phyloP scores from a whole-genome alignment of 2,329 filamentous ascomycete species.

The Fusarium sp. region DNA sequence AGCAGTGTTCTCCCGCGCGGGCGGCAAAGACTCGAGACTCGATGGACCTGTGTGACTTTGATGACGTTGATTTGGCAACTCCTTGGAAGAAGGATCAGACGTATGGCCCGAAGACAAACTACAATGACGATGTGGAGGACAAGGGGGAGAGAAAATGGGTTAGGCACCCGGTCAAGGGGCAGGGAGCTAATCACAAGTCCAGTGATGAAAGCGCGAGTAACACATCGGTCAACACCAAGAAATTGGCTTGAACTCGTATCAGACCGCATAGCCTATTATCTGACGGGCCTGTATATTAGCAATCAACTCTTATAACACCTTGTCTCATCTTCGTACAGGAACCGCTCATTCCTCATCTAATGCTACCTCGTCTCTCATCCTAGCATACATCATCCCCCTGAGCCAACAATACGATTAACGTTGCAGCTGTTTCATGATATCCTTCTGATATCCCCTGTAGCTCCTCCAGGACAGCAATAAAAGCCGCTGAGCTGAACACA shows the following conservation, averaged over 20 bases:
- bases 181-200: background rate
- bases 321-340: background rate
- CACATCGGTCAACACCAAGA: background rate
- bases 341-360: slow-evolving; percentile 15
- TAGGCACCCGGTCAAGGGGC: background rate
- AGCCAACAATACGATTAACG: slow-evolving; percentile 33
- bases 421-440: slow-evolving; percentile 28
- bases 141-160: background rate
- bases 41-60: background rate
- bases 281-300: background rate
- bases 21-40: background rate
- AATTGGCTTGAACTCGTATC: background rate
- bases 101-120: background rate
- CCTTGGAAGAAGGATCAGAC: background rate
- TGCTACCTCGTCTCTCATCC: slow-evolving; percentile 7
- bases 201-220: background rate
- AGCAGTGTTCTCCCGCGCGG: background rate
- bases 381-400: slow-evolving; percentile 25
- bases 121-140: background rate
- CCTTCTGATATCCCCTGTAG: slow-evolving; percentile 29
- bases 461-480: slow-evolving; percentile 23
- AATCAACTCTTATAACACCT: background rate
- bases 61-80: background rate
- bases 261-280: background rate
- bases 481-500: background rate